Evolutionary conservation across 768 basidiomycete genomes (phyloP).

Genomic region (Pluteus cervinus): DNA sequence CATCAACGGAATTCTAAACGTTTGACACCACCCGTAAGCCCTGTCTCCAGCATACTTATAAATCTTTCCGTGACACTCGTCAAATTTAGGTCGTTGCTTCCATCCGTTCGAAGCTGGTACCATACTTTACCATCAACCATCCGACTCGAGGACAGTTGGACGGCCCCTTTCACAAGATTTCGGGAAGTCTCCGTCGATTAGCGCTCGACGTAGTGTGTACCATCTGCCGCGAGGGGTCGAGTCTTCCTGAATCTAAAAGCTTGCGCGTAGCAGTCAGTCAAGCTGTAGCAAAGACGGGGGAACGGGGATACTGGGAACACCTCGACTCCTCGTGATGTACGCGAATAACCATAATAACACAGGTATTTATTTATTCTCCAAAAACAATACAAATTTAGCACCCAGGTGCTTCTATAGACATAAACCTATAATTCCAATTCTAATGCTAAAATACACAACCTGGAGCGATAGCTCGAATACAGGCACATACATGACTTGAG

Average conservation of each 20-base stretch:
- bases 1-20: constrained; percentile 47
- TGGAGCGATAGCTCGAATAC: no score
- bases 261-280: constrained; percentile 24
- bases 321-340: no score
- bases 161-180: constrained; percentile 76
- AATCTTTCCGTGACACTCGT: neutral
- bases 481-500: constrained; percentile 28
- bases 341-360: no score
- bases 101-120: constrained; percentile 57
- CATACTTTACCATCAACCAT: constrained; percentile 78
- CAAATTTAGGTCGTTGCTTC: constrained; percentile 35
- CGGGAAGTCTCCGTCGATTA: constrained; percentile 42
- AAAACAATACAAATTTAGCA: no score
- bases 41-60: neutral
- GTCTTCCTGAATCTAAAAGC: no score
- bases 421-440: no score
- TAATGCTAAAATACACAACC: no score
- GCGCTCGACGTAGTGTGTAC: constrained; percentile 57
- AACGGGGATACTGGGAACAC: constrained; percentile 35
- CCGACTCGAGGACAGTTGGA: constrained; percentile 63
- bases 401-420: no score
- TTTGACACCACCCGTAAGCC: no score
- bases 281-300: constrained; percentile 30
- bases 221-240: constrained; percentile 12
- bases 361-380: no score